Evolutionary conservation across 2,329 filamentous ascomycete species (phyloP).

Genomic region (Sarocladium oryzae): DNA sequence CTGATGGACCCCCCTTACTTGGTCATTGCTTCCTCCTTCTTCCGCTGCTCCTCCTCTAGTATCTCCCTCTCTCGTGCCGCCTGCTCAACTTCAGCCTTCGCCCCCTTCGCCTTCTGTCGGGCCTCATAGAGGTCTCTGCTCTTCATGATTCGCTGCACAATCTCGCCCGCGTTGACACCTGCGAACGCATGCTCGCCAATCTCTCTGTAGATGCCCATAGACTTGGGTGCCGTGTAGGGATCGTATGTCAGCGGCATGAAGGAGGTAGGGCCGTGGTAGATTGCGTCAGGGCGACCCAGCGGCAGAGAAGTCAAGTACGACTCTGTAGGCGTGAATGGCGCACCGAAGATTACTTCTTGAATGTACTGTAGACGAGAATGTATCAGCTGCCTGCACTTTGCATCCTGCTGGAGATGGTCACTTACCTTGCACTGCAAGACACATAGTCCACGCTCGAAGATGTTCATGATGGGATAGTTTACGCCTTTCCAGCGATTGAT

Average conservation of each 20-base stretch:
- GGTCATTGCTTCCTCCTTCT: conserved; percentile 44
- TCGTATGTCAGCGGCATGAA: conserved; percentile 80
- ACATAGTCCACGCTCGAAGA: conserved; percentile 91
- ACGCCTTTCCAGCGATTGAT: conserved; percentile 96
- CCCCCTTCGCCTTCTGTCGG: conserved; percentile 80
- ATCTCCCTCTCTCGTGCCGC: conserved; percentile 55
- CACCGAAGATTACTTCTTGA: conserved; percentile 79
- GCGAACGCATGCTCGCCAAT: conserved; percentile 73
- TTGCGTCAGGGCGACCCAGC: conserved; percentile 65
- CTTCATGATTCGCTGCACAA: conserved; percentile 84
- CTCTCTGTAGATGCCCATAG: conserved; percentile 77
- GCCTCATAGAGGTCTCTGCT: conserved; percentile 86
- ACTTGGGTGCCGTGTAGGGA: conserved; percentile 73
- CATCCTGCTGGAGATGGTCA: conserved; percentile 9
- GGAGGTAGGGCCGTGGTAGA: conserved; percentile 94
- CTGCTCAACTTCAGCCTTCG: conserved; percentile 74
- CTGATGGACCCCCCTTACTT: no score
- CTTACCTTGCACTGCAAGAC: conserved; percentile 87
- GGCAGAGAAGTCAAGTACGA: conserved; percentile 71
- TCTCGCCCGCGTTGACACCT: conserved; percentile 85
- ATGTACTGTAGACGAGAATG: conserved; percentile 56
- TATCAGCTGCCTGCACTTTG: conserved; percentile 14
- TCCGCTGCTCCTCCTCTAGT: conserved; percentile 51
- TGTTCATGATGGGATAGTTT: conserved; percentile 99
- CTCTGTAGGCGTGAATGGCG: conserved; percentile 79